Base-by-base conservation (phyloP, 257 asterid species). In the Solanum chmielewskii region DNA sequence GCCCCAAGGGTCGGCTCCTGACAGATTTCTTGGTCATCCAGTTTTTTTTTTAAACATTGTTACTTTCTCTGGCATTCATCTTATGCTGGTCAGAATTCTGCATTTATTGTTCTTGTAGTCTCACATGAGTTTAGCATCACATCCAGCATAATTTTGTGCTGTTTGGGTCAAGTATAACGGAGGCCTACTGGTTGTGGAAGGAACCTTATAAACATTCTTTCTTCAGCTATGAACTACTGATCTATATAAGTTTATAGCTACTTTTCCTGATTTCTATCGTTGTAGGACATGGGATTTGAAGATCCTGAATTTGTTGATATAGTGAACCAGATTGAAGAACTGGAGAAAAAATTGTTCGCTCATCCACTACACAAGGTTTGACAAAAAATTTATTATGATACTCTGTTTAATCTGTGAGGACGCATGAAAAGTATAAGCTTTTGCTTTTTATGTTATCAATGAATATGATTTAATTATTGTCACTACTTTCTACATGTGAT, bases 231-330 rank as follows among this genome's bases (percentile, higher is more conserved):
- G 9, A 27, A 80, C 42, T 80, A 16, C 68, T 29, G 44, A 47
- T 49, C 69, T 18, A 47, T 68, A 80, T 47, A 80, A 49, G 10
- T 45, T 16, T 78, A 29, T 81, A 29, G 29, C 85, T 81, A 18
- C 69, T 81, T 81, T 29, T 81, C 69, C 69, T 11, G 44, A 49
- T 27, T 25, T 81, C 83, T 75, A 81, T 52, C 45, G 12, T 93
- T 41, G 87, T 93, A 97, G 98, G 98, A 97, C 90, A 93, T 96
- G 99, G 96, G 95, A 86, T 92, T 96, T 83, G 95, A 96, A 69
- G 98, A 95, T 78, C 95, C 95, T 45, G 99, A 94, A 85, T 83
- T 95, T 91, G 96, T 95, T 69, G 97, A 93, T 89, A 90, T 97
- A 89, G 91, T 93, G 60, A 91, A 89, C 88, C 94, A 93, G 91